A percentile compares a stretch with the other conserved stretches of the same genome.
Conservation (phyloP, 2,329 filamentous ascomycete genomes). For the Coleophoma cylindrospora region DNA sequence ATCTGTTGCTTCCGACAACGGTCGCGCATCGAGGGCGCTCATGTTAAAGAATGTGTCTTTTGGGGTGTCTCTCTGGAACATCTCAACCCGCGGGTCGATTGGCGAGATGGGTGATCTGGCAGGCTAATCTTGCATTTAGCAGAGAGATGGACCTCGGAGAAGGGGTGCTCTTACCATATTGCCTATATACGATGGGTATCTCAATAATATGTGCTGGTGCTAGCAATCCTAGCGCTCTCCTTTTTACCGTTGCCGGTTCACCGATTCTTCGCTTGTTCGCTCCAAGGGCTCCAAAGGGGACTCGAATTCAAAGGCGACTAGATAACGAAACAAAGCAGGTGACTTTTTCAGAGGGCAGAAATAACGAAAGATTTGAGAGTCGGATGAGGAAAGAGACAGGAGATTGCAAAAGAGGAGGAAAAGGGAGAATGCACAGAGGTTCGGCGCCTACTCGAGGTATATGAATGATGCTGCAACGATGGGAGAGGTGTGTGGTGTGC, state of each 20-base stretch:
- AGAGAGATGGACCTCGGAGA: constrained; percentile 2
- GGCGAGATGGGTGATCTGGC: constrained; percentile 17
- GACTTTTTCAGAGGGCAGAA: constrained; percentile 16
- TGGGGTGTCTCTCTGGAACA: constrained; percentile 41
- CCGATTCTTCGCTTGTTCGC: constrained; percentile 5
- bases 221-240: constrained; percentile 7
- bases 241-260: constrained; percentile 25
- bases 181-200: constrained; percentile 2
- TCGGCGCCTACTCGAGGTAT: constrained; percentile 24
- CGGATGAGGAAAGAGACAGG: constrained; percentile 14
- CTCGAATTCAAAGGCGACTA: constrained; percentile 1
- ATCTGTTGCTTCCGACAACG: constrained; percentile 68
- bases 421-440: constrained; percentile 7
- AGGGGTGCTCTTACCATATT: constrained; percentile 17
- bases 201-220: too few species aligned
- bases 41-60: constrained; percentile 59
- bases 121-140: constrained; percentile 18
- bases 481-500: too few species aligned
- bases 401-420: constrained; percentile 13
- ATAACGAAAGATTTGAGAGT: constrained; percentile 3
- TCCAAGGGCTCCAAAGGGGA: too few species aligned
- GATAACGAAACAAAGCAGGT: constrained; percentile 4
- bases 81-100: constrained; percentile 25
- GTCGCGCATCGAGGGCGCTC: constrained; percentile 48
- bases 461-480: constrained; percentile 17